Evolutionary conservation across 1,284 basidiomycete species (phyloP), one percentile per base, ranked within the genome.

Genomic region (Melampsora americana): DNA sequence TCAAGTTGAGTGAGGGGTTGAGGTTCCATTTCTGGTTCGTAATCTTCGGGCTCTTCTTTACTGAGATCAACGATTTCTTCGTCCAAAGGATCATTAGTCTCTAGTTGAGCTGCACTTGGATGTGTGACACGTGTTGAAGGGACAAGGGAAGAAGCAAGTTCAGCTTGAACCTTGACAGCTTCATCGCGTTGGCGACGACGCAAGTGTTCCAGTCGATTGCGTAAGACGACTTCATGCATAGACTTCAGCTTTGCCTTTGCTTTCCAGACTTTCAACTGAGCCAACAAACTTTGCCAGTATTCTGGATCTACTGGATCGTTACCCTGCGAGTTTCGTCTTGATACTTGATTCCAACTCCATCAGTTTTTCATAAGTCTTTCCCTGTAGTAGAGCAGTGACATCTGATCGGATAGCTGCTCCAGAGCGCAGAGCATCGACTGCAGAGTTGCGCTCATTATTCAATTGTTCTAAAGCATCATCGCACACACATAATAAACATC

Each of bases 401-500:
- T 93, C 91, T 20, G 87, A 83, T 83, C 93, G 91, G 18, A 94
- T 92, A n/a, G 89, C 89, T 1, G 88, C 88, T 23, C 89, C 89
- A 18, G 89, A 80, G 53, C 80, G 69, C 18, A 78, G 80, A 1
- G 80, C 88, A 78, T 87, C 87, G 44, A 78, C 60, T 28, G 80
- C 74, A 85, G 86, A 42, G 85, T 87, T 80, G 85, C 86, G 83
- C 85, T 86, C 64, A 83, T 84, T 79, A 87, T 80, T 87, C 71
- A 95, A 87, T 70, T 88, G 87, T 65, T 94, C 92, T n/a, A 98
- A 84, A 64, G 90, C 89, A 83, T 97, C 92, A 81, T 95, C 91
- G 83, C 94, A 97, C 1, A 99, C 90, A 11, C 96, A 91, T 87
- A 95, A 91, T 92, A 99, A 95, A 79, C 95, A 92, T 90, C 93